Percentiles rank a stretch among this genome's conserved stretches.
Evolutionary conservation across 116 monocot genomes (phyloP).

Genomic region (Iris pallida): DNA sequence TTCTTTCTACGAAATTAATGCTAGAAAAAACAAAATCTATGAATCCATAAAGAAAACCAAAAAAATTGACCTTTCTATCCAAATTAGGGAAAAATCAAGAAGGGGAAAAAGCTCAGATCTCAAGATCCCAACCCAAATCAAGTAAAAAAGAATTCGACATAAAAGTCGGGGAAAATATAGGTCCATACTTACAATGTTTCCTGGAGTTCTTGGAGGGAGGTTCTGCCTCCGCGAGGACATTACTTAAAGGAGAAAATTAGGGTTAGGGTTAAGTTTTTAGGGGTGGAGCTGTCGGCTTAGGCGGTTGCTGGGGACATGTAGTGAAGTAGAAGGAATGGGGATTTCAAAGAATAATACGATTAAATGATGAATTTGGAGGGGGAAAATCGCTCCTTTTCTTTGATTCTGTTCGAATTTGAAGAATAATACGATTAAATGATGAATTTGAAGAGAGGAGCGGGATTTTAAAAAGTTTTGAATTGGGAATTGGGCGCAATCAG

Average conservation of each 20-base stretch:
- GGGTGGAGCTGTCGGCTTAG: constrained; percentile 13
- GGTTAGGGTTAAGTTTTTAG: not conserved
- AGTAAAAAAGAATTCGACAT: not conserved
- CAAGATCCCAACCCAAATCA: not conserved
- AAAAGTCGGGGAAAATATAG: not conserved
- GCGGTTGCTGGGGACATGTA: constrained; percentile 15
- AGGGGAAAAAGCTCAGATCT: constrained; percentile 12
- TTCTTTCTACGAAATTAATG: too few species aligned
- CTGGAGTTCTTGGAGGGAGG: constrained; percentile 8
- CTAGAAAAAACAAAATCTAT: too few species aligned
- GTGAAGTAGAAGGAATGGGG: constrained; percentile 10
- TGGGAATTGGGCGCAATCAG: not conserved
- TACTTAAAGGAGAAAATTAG: not conserved
- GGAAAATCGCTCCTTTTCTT: not conserved
- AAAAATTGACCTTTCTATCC: too few species aligned
- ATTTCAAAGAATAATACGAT: not conserved
- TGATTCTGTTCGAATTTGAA: too few species aligned
- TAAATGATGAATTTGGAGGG: not conserved
- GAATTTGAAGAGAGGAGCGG: not conserved
- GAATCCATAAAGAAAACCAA: too few species aligned
- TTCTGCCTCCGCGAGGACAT: constrained; percentile 20
- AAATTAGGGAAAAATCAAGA: not conserved
- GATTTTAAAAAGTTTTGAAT: not conserved
- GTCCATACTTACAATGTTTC: not conserved
- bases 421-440: too few species aligned